Base-by-base conservation (phyloP, 2,329 filamentous ascomycete genomes). In the Paracorniculantispora psalliotae region DNA sequence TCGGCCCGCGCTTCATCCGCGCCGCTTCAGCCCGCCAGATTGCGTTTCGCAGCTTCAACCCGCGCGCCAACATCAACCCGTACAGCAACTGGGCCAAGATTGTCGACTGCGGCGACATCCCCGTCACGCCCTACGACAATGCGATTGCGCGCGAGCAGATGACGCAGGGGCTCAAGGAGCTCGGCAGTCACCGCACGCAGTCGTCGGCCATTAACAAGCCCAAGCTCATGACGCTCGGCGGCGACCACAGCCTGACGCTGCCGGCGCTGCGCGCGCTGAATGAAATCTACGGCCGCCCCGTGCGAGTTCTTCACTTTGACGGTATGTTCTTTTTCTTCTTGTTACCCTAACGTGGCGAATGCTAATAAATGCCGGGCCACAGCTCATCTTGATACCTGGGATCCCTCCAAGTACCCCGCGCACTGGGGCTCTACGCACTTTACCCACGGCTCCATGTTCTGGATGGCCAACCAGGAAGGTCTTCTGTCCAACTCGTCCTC, bases 401-500 rank as follows among this genome's bases (percentile, higher is more conserved):
- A 93, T 70, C 90, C 91, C 2, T 82, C 80, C 25, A 88, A 90
- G 65, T 96, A 96, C 72, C 89, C 90, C 0, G 86, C 82, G 17
- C 85, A 86, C 58, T 96, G 92, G 92, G 67, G 69, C 6, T 48
- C 59, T 19, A 53, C 59, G 41, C 83, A 87, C 65, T 94, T 96
- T 77, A 96, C 87, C 68, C 92, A 96, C 72, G 92, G 92, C 4
- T 90, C 85, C 65, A 94, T 96, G 86, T 96, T 96, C 79, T 93
- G 91, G 88, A 82, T 93, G 65, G 92, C 92, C 6, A 86, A 87
- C 51, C 85, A 86, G 30, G 92, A 96, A 71, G 90, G 90, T 0
- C 76, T 96, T 26, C 86, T 96, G 60, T 80, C 83, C 61, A 92
- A 93, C 71, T 63, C 69, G 35, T 53, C 59, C 17, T 41, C 53